These are phyloP conservation scores for Ascochyta rabiei DNA, from an alignment of 2,329 filamentous ascomycete species.

Conservation along the genomic window DNA sequence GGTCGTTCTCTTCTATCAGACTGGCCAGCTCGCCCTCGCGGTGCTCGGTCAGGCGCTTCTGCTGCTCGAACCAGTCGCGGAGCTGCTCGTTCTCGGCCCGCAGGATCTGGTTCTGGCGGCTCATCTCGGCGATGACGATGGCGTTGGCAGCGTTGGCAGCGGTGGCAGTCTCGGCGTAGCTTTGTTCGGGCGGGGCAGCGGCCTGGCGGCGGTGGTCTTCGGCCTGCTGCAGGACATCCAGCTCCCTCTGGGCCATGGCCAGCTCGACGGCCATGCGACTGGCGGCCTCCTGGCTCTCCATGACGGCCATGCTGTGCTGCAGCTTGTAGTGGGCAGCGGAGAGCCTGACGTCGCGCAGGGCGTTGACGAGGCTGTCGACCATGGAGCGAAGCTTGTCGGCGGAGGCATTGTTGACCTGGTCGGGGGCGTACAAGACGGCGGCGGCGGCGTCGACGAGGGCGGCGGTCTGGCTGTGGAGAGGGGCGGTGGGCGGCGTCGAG, in stretches of 20 bases:
- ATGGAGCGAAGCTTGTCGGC: constrained; percentile 61
- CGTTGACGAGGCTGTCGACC: constrained; percentile 58
- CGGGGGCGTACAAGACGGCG: constrained; percentile 54
- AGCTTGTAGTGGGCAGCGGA: constrained; percentile 89
- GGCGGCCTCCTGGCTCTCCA: constrained; percentile 83
- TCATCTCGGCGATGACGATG: constrained; percentile 56
- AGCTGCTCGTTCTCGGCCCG: constrained; percentile 70
- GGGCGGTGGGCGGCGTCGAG: constrained; percentile 55
- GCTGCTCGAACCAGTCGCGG: constrained; percentile 69
- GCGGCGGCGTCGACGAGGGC: constrained; percentile 39
- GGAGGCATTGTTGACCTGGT: constrained; percentile 60
- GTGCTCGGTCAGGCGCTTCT: constrained; percentile 78
- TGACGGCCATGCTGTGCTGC: constrained; percentile 81
- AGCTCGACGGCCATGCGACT: constrained; percentile 90
- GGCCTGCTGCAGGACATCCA: constrained; percentile 78
- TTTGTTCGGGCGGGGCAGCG: constrained; percentile 59
- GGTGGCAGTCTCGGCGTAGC: constrained; percentile 59
- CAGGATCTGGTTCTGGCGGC: constrained; percentile 66
- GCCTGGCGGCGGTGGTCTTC: constrained; percentile 70
- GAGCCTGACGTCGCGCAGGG: constrained; percentile 73
- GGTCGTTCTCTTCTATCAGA: constrained; percentile 75
- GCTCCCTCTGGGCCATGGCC: constrained; percentile 86
- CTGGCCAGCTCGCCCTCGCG: constrained; percentile 74
- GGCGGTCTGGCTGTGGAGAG: constrained; percentile 33
- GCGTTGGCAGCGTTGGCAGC: constrained; percentile 62